These are phyloP conservation scores for Chrysoporthe austroafricana DNA, from an alignment of 2,329 filamentous ascomycete genomes.

Conservation along the genomic window DNA sequence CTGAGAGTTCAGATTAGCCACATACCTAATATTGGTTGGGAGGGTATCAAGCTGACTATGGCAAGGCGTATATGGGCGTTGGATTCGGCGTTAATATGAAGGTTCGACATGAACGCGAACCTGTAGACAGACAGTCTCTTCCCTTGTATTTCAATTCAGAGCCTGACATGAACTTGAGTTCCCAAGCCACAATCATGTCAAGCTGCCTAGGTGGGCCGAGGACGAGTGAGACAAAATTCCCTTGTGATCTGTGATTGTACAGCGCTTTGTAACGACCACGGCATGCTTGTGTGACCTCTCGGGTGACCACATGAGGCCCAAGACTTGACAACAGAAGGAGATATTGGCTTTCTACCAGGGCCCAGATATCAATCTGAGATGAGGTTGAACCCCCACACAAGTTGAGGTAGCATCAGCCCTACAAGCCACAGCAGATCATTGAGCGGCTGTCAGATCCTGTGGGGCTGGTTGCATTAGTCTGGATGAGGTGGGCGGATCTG, in stretches of 20 bases:
- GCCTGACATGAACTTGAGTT: background rate
- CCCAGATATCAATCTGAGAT: background rate
- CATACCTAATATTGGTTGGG: background rate
- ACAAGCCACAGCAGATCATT: constrained; percentile 19
- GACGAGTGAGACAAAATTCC: background rate
- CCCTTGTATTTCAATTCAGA: background rate
- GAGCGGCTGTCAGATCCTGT: constrained; percentile 17
- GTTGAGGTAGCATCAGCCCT: constrained; percentile 20
- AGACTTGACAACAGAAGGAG: background rate
- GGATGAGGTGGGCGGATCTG: constrained; percentile 5
- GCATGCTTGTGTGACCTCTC: background rate
- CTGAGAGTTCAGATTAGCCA: background rate
- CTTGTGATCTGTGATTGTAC: background rate
- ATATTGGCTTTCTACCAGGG: background rate
- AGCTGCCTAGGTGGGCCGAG: background rate
- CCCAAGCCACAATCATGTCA: background rate
- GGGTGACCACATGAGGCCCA: background rate
- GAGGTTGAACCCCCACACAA: background rate
- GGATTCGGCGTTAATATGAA: constrained; percentile 1
- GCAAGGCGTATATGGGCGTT: background rate
- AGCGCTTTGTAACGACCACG: background rate
- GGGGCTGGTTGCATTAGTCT: constrained; percentile 23
- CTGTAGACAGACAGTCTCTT: background rate
- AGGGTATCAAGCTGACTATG: background rate
- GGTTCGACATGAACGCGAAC: background rate